Base-by-base conservation (phyloP, 805 yeast genomes). In the Suhomyces vadensis region DNA sequence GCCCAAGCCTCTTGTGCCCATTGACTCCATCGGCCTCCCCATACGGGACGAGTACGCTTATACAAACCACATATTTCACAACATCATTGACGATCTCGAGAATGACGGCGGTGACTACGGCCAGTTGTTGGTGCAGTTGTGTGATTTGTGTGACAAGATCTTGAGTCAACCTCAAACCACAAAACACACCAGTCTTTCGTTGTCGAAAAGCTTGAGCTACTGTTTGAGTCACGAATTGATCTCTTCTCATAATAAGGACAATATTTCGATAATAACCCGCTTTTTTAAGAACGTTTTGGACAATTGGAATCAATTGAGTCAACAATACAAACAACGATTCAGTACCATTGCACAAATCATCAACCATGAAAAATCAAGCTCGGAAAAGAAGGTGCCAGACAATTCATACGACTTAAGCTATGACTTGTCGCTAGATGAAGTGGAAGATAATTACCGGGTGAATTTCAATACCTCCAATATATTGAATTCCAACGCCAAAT, bases 1-100 rank as follows among this genome's bases (percentile, higher is more conserved):
- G 26, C 78, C 83, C 0, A 51, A 54, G 9, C 81, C 87, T 0
- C 65, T 86, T 25, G 63, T 87, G 16, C 77, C 84, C 2, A 61
- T 77, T 3, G 65, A 66, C 13, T 41, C 57, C n/a, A 74, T 85
- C 9, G 55, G 60, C 5, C 58, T 82, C 43, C 90, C 89, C 4
- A 67, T 83, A 13, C 59, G 56, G 17, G 85, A 80, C 55, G 75
- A 72, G 39, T 55, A 65, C 25, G 67, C 67, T 4, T 77, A 74
- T 56, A 76, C 82, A 0, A 48, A 55, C 5, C 37, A 50, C 0
- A 65, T 68, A 0, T 69, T 79, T 42, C 48, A 57, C 8, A 52
- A 54, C 33, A 61, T 78, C 23, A 47, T 74, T 27, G 35, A 47
- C 19, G 19, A 25, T 20, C 37, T 33, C 5, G 37, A 20, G 7